Conservation (phyloP, 2,329 filamentous ascomycete genomes). For the Alternaria atra region DNA sequence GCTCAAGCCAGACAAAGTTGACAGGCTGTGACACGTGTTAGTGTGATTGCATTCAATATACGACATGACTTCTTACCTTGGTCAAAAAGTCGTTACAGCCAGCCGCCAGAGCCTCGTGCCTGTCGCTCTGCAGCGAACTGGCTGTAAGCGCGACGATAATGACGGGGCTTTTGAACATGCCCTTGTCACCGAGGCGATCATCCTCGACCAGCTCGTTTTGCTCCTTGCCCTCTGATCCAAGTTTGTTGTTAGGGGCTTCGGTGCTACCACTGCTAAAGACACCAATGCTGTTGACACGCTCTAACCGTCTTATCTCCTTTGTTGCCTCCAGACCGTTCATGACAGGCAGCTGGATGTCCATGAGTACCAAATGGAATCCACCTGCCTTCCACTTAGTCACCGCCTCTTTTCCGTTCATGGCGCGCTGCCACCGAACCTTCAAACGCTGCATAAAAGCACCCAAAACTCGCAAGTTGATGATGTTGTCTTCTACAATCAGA, state of each 20-base stretch:
- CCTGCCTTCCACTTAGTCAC: slow-evolving; percentile 92
- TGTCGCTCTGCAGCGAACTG: slow-evolving; percentile 91
- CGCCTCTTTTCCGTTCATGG: slow-evolving; percentile 92
- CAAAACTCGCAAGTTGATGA: slow-evolving; percentile 92
- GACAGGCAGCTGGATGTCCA: slow-evolving; percentile 97
- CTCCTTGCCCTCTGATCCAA: slow-evolving; percentile 50
- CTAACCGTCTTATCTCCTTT: slow-evolving; percentile 88
- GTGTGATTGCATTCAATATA: slow-evolving; percentile 25
- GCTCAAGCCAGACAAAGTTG: slow-evolving; percentile 95
- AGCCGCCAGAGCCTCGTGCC: slow-evolving; percentile 91
- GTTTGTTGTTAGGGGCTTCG: slow-evolving; percentile 45
- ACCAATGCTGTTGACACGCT: slow-evolving; percentile 90
- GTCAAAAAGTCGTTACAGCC: slow-evolving; percentile 99
- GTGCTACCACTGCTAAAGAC: slow-evolving; percentile 73
- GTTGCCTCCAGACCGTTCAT: slow-evolving; percentile 97
- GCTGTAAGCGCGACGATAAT: slow-evolving; percentile 98
- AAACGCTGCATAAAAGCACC: slow-evolving; percentile 96
- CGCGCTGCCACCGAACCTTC: slow-evolving; percentile 96
- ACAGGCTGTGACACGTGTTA: slow-evolving; percentile 71
- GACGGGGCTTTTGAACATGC: slow-evolving; percentile 91
- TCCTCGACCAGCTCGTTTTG: slow-evolving; percentile 61
- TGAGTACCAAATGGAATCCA: slow-evolving; percentile 94
- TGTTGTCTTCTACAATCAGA: slow-evolving; percentile 97
- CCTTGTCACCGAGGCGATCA: slow-evolving; percentile 71
- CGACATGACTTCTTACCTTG: slow-evolving; percentile 69